phyloP scores from a whole-genome alignment of 1,139 yeast species.

The Yamadazyma jaroonii region DNA sequence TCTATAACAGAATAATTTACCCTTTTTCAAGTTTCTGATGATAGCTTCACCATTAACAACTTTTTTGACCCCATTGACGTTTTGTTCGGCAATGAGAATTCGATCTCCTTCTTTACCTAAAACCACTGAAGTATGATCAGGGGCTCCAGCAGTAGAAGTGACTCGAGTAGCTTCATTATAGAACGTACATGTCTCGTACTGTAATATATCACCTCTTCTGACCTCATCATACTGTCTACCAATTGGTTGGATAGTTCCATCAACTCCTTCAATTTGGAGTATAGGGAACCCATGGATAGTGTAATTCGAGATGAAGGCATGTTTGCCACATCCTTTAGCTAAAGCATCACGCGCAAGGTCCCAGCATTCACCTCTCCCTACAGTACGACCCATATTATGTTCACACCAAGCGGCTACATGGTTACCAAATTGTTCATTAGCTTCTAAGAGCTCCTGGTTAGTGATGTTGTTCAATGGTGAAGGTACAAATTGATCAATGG shows the following conservation, averaged over 20 bases:
- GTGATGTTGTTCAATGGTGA: conserved; percentile 48
- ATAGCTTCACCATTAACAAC: conserved; percentile 48
- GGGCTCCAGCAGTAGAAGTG: conserved; percentile 48
- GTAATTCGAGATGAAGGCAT: conserved; percentile 58
- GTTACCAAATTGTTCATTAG: conserved; percentile 45
- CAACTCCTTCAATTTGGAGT: conserved; percentile 29
- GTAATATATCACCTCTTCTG: conserved; percentile 42
- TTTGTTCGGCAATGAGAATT: conserved; percentile 57
- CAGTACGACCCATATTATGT: conserved; percentile 49
- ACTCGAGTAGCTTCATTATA: conserved; percentile 25
- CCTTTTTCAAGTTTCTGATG: conserved; percentile 43
- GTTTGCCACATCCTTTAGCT: conserved; percentile 56
- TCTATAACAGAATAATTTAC: conserved; percentile 52
- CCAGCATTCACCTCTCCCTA: conserved; percentile 80
- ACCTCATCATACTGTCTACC: conserved; percentile 31
- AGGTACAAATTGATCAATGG: conserved; percentile 41
- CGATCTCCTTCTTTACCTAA: conserved; percentile 29
- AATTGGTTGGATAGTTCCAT: conserved; percentile 8
- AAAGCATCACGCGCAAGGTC: conserved; percentile 68
- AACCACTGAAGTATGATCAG: conserved; percentile 69
- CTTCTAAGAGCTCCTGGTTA: conserved; percentile 34
- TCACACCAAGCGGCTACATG: conserved; percentile 67
- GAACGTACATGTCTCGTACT: conserved; percentile 43
- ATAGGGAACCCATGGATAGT: conserved; percentile 59
- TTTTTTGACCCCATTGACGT: conserved; percentile 48